Evolutionary conservation across 768 basidiomycete genomes (phyloP), one percentile per base, ranked within the genome.

Genomic region (Holtermanniella nyarrowii): DNA sequence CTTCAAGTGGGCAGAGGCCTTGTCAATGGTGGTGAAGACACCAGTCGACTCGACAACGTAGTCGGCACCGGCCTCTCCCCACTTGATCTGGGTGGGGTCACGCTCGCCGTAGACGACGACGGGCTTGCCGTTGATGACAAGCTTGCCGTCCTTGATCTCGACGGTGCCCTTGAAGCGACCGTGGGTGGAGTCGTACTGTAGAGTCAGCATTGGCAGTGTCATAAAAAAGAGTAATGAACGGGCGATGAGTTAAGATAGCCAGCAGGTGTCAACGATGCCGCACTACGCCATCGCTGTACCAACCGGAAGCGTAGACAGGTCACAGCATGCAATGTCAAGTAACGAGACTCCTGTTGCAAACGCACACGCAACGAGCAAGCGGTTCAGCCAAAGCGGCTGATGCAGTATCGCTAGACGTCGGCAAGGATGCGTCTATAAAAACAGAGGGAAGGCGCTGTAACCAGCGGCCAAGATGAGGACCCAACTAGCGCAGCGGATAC

Each of bases 11-110:
- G 82, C 83, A 44, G 78, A 78, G 50, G 93, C 93, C 78, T 90
- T 91, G 14, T 95, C 90, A 61, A 74, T 79, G 68, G 90, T 95
- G 72, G 91, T 97, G 81, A 97, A 96, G 73, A 95, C 90, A 82
- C 91, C 87, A 62, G 95, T 97, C 49, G 95, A 88, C 77, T 99
- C 95, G 71, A 99, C 82, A 57, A 97, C 77, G 78, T 99, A 99
- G 20, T 86, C 78, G 59, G 93, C 95, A 57, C 85, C 86, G 48
- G 80, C 80, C 13, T 75, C 68, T 46, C 78, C 76, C 95, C 95
- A 97, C 52, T 76, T 74, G 75, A 99, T 97, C 72, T 76, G 76
- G 63, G 82, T 76, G 27, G 95, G 88, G 66, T 97, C 88, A 65
- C 80, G 80, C 78, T 97, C 88, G 61, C 79, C 79, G 76, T 78